Evolutionary conservation across 2,329 filamentous ascomycete genomes (phyloP).

Genomic region (Thermomyces lanuginosus): DNA sequence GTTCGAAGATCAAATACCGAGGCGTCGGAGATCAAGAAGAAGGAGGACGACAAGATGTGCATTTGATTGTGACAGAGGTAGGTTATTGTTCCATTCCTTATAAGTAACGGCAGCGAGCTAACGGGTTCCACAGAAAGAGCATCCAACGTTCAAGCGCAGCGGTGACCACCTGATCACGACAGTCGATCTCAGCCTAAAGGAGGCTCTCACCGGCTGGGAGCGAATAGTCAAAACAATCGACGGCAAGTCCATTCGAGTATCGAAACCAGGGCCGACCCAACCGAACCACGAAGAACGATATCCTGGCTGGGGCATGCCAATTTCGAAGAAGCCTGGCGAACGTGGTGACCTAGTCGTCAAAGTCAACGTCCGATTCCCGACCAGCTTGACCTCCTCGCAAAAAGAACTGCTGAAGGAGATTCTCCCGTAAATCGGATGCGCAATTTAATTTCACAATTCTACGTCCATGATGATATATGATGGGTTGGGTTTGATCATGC

Average conservation of each 20-base stretch:
- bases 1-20: constrained; percentile 95
- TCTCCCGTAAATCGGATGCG: constrained; percentile 41
- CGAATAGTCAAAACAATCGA: constrained; percentile 89
- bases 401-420: constrained; percentile 70
- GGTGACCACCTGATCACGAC: constrained; percentile 72
- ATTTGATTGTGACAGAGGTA: constrained; percentile 91
- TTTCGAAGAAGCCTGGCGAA: constrained; percentile 71
- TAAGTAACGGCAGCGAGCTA: constrained; percentile 16
- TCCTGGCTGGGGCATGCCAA: constrained; percentile 81
- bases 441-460: neutral
- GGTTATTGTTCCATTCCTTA: constrained; percentile 17
- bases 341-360: constrained; percentile 78
- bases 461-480: neutral
- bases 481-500: too few relatives aligned
- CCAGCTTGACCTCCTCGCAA: constrained; percentile 55
- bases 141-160: constrained; percentile 68
- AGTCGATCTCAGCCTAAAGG: constrained; percentile 74
- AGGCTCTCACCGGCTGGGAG: constrained; percentile 86
- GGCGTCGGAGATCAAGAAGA: constrained; percentile 97
- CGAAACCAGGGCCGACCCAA: constrained; percentile 68
- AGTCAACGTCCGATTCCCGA: constrained; percentile 87
- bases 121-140: constrained; percentile 53
- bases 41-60: constrained; percentile 84
- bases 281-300: constrained; percentile 69
- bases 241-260: constrained; percentile 63